Evolutionary conservation across 805 yeast genomes (phyloP).

Genomic region (Vanderwaltozyma yarrowii): DNA sequence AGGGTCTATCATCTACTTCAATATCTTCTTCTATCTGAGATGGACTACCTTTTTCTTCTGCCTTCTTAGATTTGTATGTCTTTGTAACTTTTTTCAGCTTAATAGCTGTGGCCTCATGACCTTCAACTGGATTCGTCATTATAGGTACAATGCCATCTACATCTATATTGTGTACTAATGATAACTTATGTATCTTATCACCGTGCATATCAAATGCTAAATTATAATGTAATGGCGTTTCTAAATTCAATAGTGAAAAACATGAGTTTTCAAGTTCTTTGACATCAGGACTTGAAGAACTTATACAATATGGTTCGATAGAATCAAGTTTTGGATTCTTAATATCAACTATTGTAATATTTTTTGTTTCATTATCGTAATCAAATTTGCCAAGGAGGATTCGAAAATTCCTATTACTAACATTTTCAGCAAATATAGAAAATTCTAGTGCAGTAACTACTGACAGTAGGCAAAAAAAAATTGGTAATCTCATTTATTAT

Average conservation of each 20-base stretch:
- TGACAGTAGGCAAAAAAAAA: background rate
- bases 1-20: slow-evolving; percentile 13
- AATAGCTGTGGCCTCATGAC: slow-evolving; percentile 15
- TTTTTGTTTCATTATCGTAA: background rate
- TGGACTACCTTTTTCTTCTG: slow-evolving; percentile 7
- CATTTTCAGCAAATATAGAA: background rate
- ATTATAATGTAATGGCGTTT: slow-evolving; percentile 18
- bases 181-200: slow-evolving; percentile 11
- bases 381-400: background rate
- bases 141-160: slow-evolving; percentile 12
- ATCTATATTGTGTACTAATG: slow-evolving; percentile 11
- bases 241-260: slow-evolving; percentile 16
- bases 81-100: slow-evolving; percentile 22
- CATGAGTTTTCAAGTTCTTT: too few relatives aligned
- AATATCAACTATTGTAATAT: background rate
- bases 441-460: background rate
- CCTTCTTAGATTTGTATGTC: slow-evolving; percentile 24
- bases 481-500: background rate
- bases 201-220: slow-evolving; percentile 12
- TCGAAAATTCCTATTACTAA: background rate
- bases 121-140: slow-evolving; percentile 9
- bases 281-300: too few relatives aligned
- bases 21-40: slow-evolving; percentile 14
- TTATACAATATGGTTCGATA: background rate
- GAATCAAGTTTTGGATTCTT: background rate